These are phyloP conservation scores for Ceratonia siliqua DNA, from an alignment of 306 rosid species.

Conservation along the genomic window DNA sequence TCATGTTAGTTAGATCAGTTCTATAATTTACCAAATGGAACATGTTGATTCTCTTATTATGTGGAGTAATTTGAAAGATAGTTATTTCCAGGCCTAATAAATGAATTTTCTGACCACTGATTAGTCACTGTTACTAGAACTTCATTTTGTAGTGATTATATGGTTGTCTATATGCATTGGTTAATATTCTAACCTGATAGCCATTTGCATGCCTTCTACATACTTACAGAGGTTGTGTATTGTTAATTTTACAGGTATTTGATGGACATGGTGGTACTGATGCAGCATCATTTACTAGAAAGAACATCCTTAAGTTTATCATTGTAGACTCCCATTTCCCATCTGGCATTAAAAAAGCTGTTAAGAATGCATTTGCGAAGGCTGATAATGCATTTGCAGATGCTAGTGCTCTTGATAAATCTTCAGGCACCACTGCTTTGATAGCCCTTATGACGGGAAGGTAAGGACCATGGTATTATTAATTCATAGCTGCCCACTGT, in stretches of 20 bases:
- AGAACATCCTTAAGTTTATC: slow-evolving; percentile 38
- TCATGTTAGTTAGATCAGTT: background rate
- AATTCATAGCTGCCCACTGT: background rate
- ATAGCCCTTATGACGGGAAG: slow-evolving; percentile 41
- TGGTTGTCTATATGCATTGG: background rate
- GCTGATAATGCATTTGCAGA: slow-evolving; percentile 48
- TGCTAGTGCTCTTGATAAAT: slow-evolving; percentile 36
- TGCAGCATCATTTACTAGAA: slow-evolving; percentile 40
- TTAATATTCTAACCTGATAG: background rate
- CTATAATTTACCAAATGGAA: background rate
- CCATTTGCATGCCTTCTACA: background rate
- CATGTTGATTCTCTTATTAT: background rate
- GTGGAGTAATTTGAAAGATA: background rate
- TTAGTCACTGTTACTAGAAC: background rate
- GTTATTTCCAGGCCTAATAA: background rate
- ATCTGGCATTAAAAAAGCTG: slow-evolving; percentile 26
- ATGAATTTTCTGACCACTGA: background rate
- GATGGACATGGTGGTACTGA: slow-evolving; percentile 50
- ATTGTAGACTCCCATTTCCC: slow-evolving; percentile 37
- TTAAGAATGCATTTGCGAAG: slow-evolving; percentile 40
- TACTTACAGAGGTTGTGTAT: background rate
- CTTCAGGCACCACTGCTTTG: slow-evolving; percentile 47
- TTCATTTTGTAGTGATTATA: background rate
- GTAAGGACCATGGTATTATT: slow-evolving; percentile 13
- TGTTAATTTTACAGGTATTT: slow-evolving; percentile 33